phyloP scores from a whole-genome alignment of 2,329 filamentous ascomycete genomes.

The Fusarium bulbicola region DNA sequence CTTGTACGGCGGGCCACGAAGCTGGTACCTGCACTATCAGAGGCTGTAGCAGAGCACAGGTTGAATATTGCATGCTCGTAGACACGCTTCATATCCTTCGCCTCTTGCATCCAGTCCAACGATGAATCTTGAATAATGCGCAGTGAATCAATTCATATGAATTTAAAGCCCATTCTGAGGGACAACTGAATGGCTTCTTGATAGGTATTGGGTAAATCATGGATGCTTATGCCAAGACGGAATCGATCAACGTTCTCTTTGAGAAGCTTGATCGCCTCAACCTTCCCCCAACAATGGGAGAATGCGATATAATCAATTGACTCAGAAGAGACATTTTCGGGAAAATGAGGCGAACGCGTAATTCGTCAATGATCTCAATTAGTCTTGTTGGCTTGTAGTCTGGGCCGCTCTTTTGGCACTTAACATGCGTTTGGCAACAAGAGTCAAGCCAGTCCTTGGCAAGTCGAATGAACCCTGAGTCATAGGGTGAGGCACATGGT shows the following conservation, averaged over 20 bases:
- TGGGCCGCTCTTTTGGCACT: rapidly evolving
- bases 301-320: neutral
- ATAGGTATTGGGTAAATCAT: neutral
- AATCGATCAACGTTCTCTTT: neutral
- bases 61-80: neutral
- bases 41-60: neutral
- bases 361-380: neutral
- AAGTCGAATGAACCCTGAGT: neutral
- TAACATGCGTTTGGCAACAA: neutral
- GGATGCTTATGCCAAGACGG: neutral
- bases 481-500: rapidly evolving
- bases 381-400: neutral
- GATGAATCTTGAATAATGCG: neutral
- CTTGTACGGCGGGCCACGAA: neutral
- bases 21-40: neutral
- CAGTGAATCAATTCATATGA: neutral
- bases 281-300: neutral
- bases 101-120: neutral
- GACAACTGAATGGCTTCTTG: neutral
- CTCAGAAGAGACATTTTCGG: rapidly evolving
- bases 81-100: neutral
- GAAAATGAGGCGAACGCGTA: neutral
- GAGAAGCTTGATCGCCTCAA: neutral
- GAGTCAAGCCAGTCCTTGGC: neutral
- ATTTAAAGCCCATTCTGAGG: neutral